phyloP scores from a whole-genome alignment of 805 yeast genomes.

The Saturnispora ahearnii region DNA sequence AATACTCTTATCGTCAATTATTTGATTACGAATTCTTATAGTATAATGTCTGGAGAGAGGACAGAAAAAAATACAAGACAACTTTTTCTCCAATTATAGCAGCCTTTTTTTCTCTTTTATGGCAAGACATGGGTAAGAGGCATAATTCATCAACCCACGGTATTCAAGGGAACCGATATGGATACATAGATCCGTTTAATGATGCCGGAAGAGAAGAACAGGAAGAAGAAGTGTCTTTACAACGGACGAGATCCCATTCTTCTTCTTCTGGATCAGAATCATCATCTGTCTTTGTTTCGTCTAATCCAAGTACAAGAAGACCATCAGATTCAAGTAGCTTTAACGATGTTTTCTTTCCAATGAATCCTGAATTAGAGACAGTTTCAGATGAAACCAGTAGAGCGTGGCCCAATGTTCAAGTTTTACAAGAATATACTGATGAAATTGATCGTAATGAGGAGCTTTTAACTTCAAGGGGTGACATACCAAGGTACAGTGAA shows the following conservation, averaged over 20 bases:
- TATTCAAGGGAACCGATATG: neutral
- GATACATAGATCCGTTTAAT: constrained; percentile 5
- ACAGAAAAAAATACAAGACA: neutral
- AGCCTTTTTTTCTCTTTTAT: neutral
- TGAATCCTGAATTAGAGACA: constrained; percentile 40
- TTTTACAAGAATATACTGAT: constrained; percentile 71
- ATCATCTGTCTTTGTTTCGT: constrained; percentile 28
- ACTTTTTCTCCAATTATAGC: neutral
- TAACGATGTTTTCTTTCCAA: constrained; percentile 88
- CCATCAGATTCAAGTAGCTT: constrained; percentile 62
- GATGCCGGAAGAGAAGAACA: neutral
- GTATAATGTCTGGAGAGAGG: neutral
- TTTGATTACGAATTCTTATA: too few relatives aligned
- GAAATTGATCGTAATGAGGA: constrained; percentile 38
- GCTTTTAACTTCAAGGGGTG: constrained; percentile 14
- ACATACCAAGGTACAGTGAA: constrained; percentile 6
- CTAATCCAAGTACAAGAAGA: constrained; percentile 59
- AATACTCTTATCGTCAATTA: too few relatives aligned
- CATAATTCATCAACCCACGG: neutral
- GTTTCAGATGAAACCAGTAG: constrained; percentile 17
- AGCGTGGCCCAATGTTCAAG: constrained; percentile 78
- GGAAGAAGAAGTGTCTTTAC: neutral
- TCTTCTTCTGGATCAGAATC: constrained; percentile 8
- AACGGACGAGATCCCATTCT: neutral
- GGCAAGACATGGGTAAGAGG: neutral